Conservation (phyloP, 352 stramenopile genomes). For the Phytopythium sindhum region DNA sequence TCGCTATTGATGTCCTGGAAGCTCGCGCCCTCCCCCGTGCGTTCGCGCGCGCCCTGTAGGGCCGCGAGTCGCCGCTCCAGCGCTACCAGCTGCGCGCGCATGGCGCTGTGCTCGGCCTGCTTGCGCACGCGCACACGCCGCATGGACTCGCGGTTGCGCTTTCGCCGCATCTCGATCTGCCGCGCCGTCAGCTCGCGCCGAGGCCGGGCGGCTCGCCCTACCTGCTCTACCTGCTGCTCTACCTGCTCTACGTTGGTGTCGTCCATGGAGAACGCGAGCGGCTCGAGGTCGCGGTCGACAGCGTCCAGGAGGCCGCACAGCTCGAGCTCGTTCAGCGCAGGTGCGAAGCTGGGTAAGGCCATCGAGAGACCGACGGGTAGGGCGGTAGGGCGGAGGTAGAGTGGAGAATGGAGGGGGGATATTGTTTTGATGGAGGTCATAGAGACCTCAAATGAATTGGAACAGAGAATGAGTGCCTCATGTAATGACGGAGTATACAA, state of each 20-base stretch:
- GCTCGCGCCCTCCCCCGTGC: background rate
- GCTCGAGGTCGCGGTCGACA: background rate
- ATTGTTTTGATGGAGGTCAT: too few relatives aligned
- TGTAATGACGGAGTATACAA: too few relatives aligned
- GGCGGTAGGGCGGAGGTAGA: too few relatives aligned
- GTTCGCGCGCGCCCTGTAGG: background rate
- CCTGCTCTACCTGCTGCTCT: background rate
- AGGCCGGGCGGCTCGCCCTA: background rate
- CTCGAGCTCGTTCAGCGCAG: background rate
- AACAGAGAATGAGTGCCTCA: too few relatives aligned
- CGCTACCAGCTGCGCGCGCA: slow-evolving; percentile 11
- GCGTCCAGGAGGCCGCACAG: background rate
- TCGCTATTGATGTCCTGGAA: too few relatives aligned
- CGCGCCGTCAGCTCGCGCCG: slow-evolving; percentile 3
- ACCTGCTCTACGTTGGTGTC: background rate
- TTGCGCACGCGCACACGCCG: slow-evolving; percentile 28
- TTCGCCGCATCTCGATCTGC: slow-evolving; percentile 24
- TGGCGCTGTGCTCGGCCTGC: slow-evolving; percentile 13
- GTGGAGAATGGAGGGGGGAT: too few relatives aligned
- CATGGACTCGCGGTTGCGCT: slow-evolving; percentile 46
- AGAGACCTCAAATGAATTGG: too few relatives aligned
- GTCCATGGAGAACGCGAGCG: background rate
- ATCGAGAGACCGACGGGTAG: too few relatives aligned
- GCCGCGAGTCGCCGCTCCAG: background rate
- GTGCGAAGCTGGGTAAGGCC: background rate